phyloP scores from a whole-genome alignment of 1,284 basidiomycete species.

The Papiliotrema fonsecae region DNA sequence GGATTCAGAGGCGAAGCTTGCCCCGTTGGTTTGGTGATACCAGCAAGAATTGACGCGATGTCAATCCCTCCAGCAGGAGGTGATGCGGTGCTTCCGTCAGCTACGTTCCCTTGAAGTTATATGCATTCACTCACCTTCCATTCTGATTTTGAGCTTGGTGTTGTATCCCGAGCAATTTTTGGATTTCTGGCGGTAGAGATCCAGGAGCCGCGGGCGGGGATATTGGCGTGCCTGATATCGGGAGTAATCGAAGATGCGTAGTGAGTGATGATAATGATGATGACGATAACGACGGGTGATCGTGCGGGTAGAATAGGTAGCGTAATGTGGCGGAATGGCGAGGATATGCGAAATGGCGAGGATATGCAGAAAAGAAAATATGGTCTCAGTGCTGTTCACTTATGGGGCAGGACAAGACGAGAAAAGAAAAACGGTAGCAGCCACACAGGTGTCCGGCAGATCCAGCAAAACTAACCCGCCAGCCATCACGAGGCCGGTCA shows the following conservation, averaged over 20 bases:
- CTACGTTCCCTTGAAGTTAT: not conserved
- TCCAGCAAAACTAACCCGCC: too few relatives aligned
- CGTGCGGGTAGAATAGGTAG: not conserved
- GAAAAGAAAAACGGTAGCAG: not conserved
- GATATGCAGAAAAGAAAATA: too few relatives aligned
- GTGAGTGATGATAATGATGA: not conserved
- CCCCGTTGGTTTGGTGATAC: constrained; percentile 10
- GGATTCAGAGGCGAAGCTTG: not conserved
- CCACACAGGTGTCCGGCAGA: not conserved
- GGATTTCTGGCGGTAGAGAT: constrained; percentile 37
- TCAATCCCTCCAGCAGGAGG: constrained; percentile 11
- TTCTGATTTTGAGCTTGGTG: not conserved
- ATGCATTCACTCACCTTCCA: not conserved
- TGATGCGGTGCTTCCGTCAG: not conserved
- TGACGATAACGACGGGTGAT: not conserved
- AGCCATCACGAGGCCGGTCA: too few relatives aligned
- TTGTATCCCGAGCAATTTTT: constrained; percentile 32
- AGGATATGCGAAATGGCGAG: too few relatives aligned
- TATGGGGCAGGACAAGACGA: not conserved
- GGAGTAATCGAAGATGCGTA: too few relatives aligned
- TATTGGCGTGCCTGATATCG: constrained; percentile 10
- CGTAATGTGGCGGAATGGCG: not conserved
- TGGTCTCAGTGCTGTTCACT: constrained; percentile 12
- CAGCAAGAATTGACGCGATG: constrained; percentile 25
- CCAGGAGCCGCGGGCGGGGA: constrained; percentile 8